Percentiles rank a stretch among this genome's conserved stretches.
Conservation (phyloP, 371 early-diverging fungal genomes). For the Blyttiomyces sp. region DNA sequence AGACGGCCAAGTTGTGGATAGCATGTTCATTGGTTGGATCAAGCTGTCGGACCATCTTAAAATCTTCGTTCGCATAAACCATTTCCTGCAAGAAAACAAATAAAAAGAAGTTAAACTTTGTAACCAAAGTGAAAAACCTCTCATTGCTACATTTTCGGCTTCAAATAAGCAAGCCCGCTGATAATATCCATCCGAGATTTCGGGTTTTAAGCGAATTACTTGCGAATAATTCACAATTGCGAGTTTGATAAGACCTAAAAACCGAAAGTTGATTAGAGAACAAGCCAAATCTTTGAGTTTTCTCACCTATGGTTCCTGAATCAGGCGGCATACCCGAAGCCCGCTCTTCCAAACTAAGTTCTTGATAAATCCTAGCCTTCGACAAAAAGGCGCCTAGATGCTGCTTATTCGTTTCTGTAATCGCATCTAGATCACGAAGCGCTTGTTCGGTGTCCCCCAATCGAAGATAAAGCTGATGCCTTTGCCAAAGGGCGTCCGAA, state of each 20-base stretch:
- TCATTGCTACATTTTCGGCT: conserved; percentile 43
- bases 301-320: no score
- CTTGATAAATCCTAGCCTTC: conserved; percentile 47
- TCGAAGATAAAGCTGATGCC: conserved; percentile 44
- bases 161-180: conserved; percentile 48
- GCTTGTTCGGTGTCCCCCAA: conserved; percentile 36
- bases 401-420: conserved; percentile 43
- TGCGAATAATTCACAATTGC: conserved; percentile 50
- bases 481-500: conserved; percentile 45
- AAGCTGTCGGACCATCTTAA: conserved; percentile 43
- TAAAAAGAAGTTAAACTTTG: no score
- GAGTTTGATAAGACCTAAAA: conserved; percentile 34
- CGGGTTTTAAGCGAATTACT: conserved; percentile 46
- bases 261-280: no score
- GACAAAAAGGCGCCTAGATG: conserved; percentile 48
- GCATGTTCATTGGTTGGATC: conserved; percentile 49
- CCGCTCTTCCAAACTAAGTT: conserved; percentile 18
- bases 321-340: conserved; percentile 18
- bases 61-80: conserved; percentile 52
- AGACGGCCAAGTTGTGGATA: conserved; percentile 43
- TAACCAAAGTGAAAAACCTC: no score
- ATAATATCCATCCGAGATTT: conserved; percentile 46
- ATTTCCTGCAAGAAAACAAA: conserved; percentile 32
- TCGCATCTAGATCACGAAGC: conserved; percentile 42
- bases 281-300: no score